phyloP scores from a whole-genome alignment of 345 rosid species.

The Populus simonii region DNA sequence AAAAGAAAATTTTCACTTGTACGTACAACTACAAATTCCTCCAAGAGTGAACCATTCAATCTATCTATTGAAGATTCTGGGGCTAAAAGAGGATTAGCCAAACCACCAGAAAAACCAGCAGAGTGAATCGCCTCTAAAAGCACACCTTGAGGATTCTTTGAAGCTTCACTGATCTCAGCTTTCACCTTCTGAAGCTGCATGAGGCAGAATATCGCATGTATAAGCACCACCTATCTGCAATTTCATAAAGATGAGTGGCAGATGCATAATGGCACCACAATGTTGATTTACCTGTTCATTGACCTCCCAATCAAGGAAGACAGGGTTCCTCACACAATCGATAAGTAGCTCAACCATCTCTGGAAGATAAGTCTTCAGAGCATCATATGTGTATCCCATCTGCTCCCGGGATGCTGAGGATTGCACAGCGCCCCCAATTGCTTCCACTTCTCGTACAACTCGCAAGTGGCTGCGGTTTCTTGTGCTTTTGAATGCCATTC shows the following conservation, averaged over 20 bases:
- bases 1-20: background rate
- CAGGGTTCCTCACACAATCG: constrained; percentile 87
- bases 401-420: constrained; percentile 87
- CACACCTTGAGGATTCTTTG: constrained; percentile 68
- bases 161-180: constrained; percentile 56
- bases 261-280: background rate
- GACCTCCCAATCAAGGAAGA: constrained; percentile 91
- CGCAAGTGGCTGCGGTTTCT: constrained; percentile 72
- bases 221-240: background rate
- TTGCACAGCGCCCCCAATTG: constrained; percentile 70
- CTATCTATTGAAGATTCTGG: constrained; percentile 65
- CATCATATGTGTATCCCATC: constrained; percentile 83
- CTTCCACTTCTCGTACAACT: constrained; percentile 79
- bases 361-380: constrained; percentile 83
- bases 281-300: constrained; percentile 57
- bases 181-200: constrained; percentile 72
- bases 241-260: background rate
- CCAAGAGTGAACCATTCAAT: constrained; percentile 53
- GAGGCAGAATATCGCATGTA: background rate
- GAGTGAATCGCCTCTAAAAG: constrained; percentile 86
- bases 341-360: constrained; percentile 86
- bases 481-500: constrained; percentile 88
- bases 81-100: constrained; percentile 85
- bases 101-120: constrained; percentile 75
- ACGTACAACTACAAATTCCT: constrained; percentile 75